phyloP scores from a whole-genome alignment of 1,284 basidiomycete genomes.

The Schizophyllum commune region DNA sequence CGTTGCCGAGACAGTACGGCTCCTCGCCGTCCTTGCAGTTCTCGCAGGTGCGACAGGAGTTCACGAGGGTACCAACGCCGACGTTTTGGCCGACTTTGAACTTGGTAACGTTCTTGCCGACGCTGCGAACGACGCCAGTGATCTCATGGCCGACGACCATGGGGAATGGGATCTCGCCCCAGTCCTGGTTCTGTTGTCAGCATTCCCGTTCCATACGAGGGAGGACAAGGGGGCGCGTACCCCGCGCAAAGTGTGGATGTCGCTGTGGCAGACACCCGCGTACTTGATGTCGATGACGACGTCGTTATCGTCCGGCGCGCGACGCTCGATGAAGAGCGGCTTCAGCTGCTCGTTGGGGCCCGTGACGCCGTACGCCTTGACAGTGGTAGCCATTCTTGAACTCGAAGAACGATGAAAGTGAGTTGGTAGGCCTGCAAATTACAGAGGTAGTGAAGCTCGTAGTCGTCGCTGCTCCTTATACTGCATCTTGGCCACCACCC shows the following conservation, averaged over 20 bases:
- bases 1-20: slow-evolving; percentile 1
- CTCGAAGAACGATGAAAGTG: no score
- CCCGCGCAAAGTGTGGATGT: slow-evolving; percentile 4
- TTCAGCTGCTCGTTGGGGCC: not conserved
- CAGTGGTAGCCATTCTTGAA: not conserved
- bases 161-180: slow-evolving; percentile 2
- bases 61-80: slow-evolving; percentile 5
- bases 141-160: slow-evolving; percentile 6
- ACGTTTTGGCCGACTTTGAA: slow-evolving; percentile 5
- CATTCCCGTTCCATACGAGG: not conserved
- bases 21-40: slow-evolving; percentile 6
- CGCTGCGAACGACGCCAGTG: slow-evolving; percentile 1
- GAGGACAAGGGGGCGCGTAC: not conserved
- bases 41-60: slow-evolving; percentile 3
- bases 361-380: not conserved
- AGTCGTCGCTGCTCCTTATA: no score
- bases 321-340: not conserved
- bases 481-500: no score
- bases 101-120: slow-evolving; percentile 3
- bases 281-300: slow-evolving; percentile 7
- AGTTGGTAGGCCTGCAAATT: no score
- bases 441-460: no score
- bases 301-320: slow-evolving; percentile 1
- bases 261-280: slow-evolving; percentile 4
- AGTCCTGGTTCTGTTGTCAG: not conserved